Conservation (phyloP, 2,329 filamentous ascomycete genomes). For the Paracorniculantispora psalliotae region DNA sequence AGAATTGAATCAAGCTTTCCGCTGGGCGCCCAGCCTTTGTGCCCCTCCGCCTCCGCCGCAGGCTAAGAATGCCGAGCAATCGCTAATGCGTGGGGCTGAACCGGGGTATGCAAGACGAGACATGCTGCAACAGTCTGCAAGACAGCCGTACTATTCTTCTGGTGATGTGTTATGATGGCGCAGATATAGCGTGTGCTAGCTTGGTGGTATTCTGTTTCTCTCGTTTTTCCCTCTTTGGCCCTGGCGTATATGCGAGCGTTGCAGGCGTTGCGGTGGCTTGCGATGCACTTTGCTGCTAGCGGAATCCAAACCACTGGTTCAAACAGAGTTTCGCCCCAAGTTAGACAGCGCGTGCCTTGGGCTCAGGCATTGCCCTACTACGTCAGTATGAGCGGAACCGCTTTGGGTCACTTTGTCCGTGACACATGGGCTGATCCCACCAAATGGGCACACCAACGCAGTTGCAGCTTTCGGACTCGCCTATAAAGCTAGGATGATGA, state of each 20-base stretch:
- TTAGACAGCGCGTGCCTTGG: neutral
- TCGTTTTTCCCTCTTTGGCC: constrained; percentile 5
- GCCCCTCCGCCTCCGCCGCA: constrained; percentile 13
- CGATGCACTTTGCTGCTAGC: neutral
- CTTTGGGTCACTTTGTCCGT: neutral
- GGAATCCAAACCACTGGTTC: neutral
- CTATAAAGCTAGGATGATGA: neutral
- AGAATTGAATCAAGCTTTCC: constrained; percentile 18
- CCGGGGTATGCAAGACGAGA: constrained; percentile 7
- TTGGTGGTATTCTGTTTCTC: neutral
- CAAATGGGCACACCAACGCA: neutral
- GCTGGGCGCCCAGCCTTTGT: constrained; percentile 16
- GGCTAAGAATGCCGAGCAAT: constrained; percentile 11
- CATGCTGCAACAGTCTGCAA: neutral
- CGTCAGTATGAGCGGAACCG: neutral
- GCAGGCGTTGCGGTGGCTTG: neutral
- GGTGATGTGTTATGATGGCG: neutral
- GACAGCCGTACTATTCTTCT: neutral
- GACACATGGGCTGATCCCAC: neutral
- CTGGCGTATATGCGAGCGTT: neutral
- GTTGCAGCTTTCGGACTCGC: constrained; percentile 2
- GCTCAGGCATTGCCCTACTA: neutral
- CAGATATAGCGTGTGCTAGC: neutral
- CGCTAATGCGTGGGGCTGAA: constrained; percentile 12
- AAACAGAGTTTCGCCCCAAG: neutral